A percentile compares a stretch with the other conserved stretches of the same genome.
phyloP scores from a whole-genome alignment of 345 rosid species.

The Hypericum perforatum region DNA sequence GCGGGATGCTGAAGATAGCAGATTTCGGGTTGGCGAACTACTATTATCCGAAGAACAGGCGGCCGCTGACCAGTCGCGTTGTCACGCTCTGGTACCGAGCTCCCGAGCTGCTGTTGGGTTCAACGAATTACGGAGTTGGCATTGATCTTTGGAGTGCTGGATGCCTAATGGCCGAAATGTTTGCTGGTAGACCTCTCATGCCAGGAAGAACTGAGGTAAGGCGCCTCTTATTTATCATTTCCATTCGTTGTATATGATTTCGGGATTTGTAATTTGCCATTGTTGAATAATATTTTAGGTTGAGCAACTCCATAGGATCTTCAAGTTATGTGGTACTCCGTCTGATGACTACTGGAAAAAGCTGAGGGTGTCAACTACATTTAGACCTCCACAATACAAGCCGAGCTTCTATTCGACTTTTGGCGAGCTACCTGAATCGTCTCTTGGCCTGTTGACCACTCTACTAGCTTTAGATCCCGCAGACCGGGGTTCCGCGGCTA shows the following conservation, averaged over 20 bases:
- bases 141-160: constrained; percentile 71
- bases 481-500: constrained; percentile 37
- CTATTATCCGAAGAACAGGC: constrained; percentile 22
- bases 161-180: constrained; percentile 64
- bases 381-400: constrained; percentile 41
- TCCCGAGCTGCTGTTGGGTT: constrained; percentile 50
- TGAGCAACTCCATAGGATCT: constrained; percentile 82
- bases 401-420: constrained; percentile 30
- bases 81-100: constrained; percentile 66
- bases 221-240: neutral
- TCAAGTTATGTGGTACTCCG: constrained; percentile 81
- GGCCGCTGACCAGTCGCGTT: constrained; percentile 48
- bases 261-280: neutral
- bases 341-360: constrained; percentile 81
- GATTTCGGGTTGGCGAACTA: constrained; percentile 60
- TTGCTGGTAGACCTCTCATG: constrained; percentile 39
- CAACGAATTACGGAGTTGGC: constrained; percentile 45
- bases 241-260: neutral
- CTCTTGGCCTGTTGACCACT: constrained; percentile 40
- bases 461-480: constrained; percentile 55
- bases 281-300: constrained; percentile 31
- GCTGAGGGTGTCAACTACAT: constrained; percentile 47
- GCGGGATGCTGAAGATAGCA: constrained; percentile 45
- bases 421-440: constrained; percentile 34
- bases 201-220: constrained; percentile 56